Conservation (phyloP, 352 stramenopile species). For the Sclerospora graminicola region DNA sequence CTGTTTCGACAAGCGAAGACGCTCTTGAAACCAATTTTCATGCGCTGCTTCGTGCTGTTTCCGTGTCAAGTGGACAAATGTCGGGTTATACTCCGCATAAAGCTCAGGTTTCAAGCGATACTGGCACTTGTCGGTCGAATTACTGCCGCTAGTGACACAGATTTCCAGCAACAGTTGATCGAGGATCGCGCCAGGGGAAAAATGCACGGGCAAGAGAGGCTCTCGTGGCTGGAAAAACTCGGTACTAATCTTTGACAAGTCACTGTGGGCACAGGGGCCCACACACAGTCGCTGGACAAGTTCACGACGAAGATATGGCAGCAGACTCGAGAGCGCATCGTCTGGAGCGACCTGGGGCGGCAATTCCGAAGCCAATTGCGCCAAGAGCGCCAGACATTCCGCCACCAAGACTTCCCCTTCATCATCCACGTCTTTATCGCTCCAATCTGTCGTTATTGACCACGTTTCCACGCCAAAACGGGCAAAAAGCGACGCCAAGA, state of each 20-base stretch:
- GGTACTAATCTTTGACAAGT: constrained; percentile 76
- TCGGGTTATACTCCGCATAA: constrained; percentile 77
- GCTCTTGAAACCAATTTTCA: constrained; percentile 82
- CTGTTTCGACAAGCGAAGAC: constrained; percentile 53
- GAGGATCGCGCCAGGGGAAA: constrained; percentile 52
- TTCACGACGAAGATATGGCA: constrained; percentile 61
- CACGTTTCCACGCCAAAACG: constrained; percentile 60
- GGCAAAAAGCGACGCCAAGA: constrained; percentile 63
- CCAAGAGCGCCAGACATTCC: constrained; percentile 68
- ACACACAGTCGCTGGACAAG: constrained; percentile 78
- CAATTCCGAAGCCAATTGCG: constrained; percentile 68
- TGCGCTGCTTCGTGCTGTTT: constrained; percentile 84
- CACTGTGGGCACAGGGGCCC: constrained; percentile 69
- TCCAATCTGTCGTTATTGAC: constrained; percentile 33
- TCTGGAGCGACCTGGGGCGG: constrained; percentile 42
- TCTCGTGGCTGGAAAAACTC: constrained; percentile 75
- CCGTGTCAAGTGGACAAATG: constrained; percentile 77
- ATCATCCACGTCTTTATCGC: constrained; percentile 33
- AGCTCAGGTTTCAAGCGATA: constrained; percentile 77
- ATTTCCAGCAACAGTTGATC: constrained; percentile 78
- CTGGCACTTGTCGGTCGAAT: constrained; percentile 48
- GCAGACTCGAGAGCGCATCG: constrained; percentile 44
- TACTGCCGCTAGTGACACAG: constrained; percentile 27
- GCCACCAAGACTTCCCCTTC: constrained; percentile 78
- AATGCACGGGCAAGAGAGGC: constrained; percentile 58